A percentile compares a stretch with the other conserved stretches of the same genome.
These are phyloP conservation scores for Venturia oleaginea DNA, from an alignment of 2,329 filamentous ascomycete species.

Conservation along the genomic window DNA sequence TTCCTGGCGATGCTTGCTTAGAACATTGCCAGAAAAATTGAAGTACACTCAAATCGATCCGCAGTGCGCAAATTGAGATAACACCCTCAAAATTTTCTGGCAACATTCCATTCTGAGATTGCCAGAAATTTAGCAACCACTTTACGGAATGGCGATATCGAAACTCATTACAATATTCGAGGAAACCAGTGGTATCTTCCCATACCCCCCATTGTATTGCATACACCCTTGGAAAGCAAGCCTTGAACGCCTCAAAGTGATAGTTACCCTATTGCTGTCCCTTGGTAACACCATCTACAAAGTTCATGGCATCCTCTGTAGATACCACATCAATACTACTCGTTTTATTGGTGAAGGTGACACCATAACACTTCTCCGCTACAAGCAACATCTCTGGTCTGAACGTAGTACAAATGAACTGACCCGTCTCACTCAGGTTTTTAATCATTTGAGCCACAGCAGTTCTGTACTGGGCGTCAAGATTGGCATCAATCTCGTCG, in stretches of 20 bases:
- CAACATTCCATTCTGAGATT: neutral
- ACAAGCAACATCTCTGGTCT: conserved; percentile 91
- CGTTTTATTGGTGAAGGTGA: conserved; percentile 85
- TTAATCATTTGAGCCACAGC: conserved; percentile 85
- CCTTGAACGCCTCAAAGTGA: neutral
- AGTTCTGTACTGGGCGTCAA: conserved; percentile 95
- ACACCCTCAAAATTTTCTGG: no score
- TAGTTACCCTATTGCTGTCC: neutral
- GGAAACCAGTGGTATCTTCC: neutral
- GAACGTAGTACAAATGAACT: conserved; percentile 99
- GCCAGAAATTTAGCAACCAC: neutral
- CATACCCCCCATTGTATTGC: neutral
- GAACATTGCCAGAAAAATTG: no score
- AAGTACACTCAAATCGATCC: no score
- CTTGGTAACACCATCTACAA: conserved; percentile 62
- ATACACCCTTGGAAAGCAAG: neutral
- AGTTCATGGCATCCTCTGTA: conserved; percentile 78
- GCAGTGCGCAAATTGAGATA: no score
- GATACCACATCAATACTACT: conserved; percentile 87
- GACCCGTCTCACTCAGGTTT: conserved; percentile 44
- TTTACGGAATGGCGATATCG: neutral
- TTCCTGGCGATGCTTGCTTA: no score
- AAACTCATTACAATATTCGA: neutral
- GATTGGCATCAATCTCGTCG: conserved; percentile 96
- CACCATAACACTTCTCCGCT: conserved; percentile 95